Percentiles rank a stretch among this genome's conserved stretches.
Conservation (phyloP, 73 alveolate species). For the Vitrella brassicaformis region DNA sequence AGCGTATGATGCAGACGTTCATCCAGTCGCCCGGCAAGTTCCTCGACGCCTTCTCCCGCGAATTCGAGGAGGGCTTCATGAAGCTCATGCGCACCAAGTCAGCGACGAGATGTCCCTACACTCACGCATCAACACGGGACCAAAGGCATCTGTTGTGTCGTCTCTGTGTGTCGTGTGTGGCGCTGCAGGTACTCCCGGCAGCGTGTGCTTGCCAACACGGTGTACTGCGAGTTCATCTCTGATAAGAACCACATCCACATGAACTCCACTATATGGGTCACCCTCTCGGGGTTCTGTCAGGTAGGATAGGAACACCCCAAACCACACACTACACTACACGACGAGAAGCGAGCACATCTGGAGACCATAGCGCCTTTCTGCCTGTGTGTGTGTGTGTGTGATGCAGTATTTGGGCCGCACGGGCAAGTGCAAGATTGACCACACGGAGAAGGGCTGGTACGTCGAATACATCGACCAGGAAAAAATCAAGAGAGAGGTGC, state of each 20-base stretch:
- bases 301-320: neutral
- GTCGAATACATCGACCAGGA: constrained; percentile 6
- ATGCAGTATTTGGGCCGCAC: constrained; percentile 29
- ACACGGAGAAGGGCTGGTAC: constrained; percentile 33
- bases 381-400: neutral
- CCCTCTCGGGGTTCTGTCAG: neutral
- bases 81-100: constrained; percentile 7
- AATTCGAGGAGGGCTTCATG: constrained; percentile 13
- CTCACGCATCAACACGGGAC: too few species aligned
- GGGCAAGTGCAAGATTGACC: constrained; percentile 21
- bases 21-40: constrained; percentile 13
- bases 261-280: constrained; percentile 28
- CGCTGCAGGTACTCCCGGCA: neutral
- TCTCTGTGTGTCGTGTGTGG: too few species aligned
- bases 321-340: neutral
- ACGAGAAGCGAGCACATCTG: neutral
- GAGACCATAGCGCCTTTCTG: neutral
- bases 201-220: neutral
- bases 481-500: neutral
- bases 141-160: too few species aligned
- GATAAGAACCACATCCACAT: constrained; percentile 22
- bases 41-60: constrained; percentile 19
- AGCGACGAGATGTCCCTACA: neutral
- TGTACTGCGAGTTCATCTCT: constrained; percentile 11
- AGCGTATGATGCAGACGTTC: constrained; percentile 19